A percentile compares a stretch with the other conserved stretches of the same genome.
Conservation (phyloP, 768 basidiomycete species). For the Crucibulum laeve region DNA sequence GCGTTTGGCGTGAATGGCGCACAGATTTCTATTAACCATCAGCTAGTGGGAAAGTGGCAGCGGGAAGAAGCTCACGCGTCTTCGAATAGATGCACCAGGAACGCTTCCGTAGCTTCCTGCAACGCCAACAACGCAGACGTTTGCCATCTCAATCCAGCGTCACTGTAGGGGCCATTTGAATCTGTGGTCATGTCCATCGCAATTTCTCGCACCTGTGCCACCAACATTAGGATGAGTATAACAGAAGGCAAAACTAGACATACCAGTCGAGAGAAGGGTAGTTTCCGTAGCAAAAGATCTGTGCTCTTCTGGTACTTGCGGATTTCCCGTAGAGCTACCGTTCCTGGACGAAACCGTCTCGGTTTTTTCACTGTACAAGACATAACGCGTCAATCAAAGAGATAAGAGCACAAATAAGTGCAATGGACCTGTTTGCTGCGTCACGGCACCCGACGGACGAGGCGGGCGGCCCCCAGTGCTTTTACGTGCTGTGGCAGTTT, state of each 20-base stretch:
- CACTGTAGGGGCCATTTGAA: conserved; percentile 50
- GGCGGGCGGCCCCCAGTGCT: conserved; percentile 71
- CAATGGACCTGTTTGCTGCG: background rate
- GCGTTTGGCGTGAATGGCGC: conserved; percentile 96
- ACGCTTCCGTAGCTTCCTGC: conserved; percentile 96
- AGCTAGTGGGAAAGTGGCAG: conserved; percentile 1
- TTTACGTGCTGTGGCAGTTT: conserved; percentile 71
- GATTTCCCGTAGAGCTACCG: conserved; percentile 87
- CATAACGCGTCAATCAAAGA: background rate
- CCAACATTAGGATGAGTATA: background rate
- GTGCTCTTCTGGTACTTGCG: conserved; percentile 93
- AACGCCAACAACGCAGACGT: conserved; percentile 89
- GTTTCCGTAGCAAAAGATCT: conserved; percentile 79
- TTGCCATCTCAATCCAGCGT: conserved; percentile 82
- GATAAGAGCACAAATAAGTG: background rate
- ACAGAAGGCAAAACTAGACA: conserved; percentile 21
- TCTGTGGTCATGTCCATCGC: conserved; percentile 87
- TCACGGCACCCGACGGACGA: conserved; percentile 21
- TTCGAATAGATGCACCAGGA: conserved; percentile 93
- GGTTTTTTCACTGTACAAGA: conserved; percentile 32
- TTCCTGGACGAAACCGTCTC: conserved; percentile 83
- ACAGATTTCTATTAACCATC: conserved; percentile 66
- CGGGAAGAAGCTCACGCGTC: conserved; percentile 77
- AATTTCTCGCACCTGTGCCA: conserved; percentile 85
- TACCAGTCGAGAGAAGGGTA: conserved; percentile 91